A percentile compares a stretch with the other conserved stretches of the same genome.
phyloP scores from a whole-genome alignment of 1,139 yeast species.

The Pichia inconspicua region DNA sequence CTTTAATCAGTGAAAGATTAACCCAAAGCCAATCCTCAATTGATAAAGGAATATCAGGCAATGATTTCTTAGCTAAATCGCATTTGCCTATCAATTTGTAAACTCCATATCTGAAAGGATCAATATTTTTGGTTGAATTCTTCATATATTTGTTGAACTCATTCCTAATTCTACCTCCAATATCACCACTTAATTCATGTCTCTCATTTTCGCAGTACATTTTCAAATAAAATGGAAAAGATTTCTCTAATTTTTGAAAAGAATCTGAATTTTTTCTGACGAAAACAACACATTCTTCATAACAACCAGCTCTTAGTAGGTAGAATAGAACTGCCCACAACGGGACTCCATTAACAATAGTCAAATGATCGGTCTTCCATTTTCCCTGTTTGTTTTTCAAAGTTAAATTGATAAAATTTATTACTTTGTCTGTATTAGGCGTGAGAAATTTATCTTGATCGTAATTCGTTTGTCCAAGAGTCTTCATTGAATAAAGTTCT shows the following conservation, averaged over 20 bases:
- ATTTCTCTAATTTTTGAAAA: constrained; percentile 76
- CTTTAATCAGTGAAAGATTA: constrained; percentile 70
- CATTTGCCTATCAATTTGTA: constrained; percentile 91
- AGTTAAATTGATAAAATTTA: constrained; percentile 22
- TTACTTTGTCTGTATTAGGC: constrained; percentile 19
- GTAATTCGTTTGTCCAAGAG: neutral
- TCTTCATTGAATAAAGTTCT: constrained; percentile 50
- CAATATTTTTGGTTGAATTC: constrained; percentile 51
- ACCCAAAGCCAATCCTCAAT: constrained; percentile 98
- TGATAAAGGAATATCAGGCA: constrained; percentile 70
- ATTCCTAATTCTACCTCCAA: constrained; percentile 61
- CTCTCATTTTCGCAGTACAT: constrained; percentile 60
- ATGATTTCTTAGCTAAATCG: constrained; percentile 66
- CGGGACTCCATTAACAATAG: constrained; percentile 73
- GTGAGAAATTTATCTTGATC: constrained; percentile 12
- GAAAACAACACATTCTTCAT: constrained; percentile 63
- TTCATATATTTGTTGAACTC: constrained; percentile 86
- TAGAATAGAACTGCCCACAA: constrained; percentile 89
- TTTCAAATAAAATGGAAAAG: constrained; percentile 73
- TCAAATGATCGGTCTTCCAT: constrained; percentile 45
- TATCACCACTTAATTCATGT: constrained; percentile 52
- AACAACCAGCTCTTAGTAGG: constrained; percentile 74
- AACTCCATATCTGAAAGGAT: constrained; percentile 84
- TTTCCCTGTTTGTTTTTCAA: constrained; percentile 28
- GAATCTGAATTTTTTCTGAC: constrained; percentile 45